A percentile compares a stretch with the other conserved stretches of the same genome.
phyloP scores from a whole-genome alignment of 2,329 filamentous ascomycete genomes.

The Cephalotrichum gorgonifer region DNA sequence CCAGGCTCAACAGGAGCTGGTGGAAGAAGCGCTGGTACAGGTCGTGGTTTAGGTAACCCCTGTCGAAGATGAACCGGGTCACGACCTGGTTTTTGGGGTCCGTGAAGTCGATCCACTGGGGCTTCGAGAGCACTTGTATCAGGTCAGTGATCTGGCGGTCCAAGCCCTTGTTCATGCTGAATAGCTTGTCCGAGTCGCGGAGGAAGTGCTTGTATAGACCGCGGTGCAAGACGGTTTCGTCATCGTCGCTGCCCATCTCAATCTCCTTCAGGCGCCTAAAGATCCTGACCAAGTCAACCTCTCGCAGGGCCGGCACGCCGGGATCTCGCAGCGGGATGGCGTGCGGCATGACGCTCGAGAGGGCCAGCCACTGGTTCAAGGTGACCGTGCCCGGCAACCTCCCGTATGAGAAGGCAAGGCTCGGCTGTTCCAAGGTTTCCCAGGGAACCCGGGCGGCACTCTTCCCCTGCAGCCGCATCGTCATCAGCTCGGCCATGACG shows the following conservation, averaged over 20 bases:
- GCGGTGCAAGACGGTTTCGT: conserved; percentile 48
- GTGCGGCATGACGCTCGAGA: conserved; percentile 45
- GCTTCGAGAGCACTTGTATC: conserved; percentile 56
- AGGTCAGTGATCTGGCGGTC: conserved; percentile 66
- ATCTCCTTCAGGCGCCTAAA: conserved; percentile 50
- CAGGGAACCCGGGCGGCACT: conserved; percentile 42
- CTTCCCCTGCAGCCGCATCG: conserved; percentile 34
- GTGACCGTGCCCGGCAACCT: conserved; percentile 59
- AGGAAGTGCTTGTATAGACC: conserved; percentile 59
- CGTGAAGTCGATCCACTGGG: conserved; percentile 66
- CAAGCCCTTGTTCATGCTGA: conserved; percentile 34
- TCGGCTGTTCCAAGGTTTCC: conserved; percentile 67
- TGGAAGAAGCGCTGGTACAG: conserved; percentile 62
- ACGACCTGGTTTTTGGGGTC: conserved; percentile 60
- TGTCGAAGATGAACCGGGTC: conserved; percentile 61
- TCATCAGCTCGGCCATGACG: conserved; percentile 49
- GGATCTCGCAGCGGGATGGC: conserved; percentile 47
- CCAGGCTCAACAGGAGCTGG: conserved; percentile 63
- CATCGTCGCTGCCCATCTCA: conserved; percentile 44
- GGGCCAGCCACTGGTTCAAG: conserved; percentile 57
- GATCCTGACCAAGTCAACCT: conserved; percentile 46
- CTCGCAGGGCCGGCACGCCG: conserved; percentile 43
- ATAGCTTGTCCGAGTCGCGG: conserved; percentile 53
- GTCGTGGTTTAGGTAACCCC: conserved; percentile 40
- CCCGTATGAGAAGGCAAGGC: conserved; percentile 58